phyloP scores from a whole-genome alignment of 305 asterid genomes.

The Fraxinus albicans region DNA sequence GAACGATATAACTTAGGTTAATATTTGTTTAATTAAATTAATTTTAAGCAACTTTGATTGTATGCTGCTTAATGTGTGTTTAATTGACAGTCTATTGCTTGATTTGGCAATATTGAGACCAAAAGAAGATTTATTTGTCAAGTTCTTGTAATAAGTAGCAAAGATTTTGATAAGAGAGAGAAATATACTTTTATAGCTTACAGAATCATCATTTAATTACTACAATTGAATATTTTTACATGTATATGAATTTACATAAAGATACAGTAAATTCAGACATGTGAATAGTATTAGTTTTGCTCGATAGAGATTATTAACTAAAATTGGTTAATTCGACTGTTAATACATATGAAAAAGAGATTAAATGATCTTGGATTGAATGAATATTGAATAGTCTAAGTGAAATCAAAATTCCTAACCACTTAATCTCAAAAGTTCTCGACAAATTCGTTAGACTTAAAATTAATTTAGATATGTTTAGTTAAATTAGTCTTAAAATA shows the following conservation, averaged over 20 bases:
- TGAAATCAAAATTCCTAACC: background rate
- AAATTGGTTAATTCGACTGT: no score
- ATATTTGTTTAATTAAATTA: no score
- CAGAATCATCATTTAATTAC: background rate
- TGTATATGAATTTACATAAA: background rate
- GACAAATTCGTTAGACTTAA: no score
- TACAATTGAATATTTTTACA: background rate
- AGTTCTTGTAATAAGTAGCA: no score
- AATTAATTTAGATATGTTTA: background rate
- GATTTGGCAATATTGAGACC: no score
- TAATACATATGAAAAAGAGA: background rate
- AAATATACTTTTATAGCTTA: background rate
- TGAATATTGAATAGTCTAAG: background rate
- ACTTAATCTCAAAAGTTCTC: no score
- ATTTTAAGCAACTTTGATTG: no score
- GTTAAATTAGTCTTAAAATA: background rate
- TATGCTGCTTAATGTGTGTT: no score
- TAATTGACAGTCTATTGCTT: no score
- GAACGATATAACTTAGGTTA: no score
- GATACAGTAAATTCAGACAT: background rate
- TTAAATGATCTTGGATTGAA: background rate
- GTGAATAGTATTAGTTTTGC: background rate
- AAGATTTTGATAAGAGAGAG: no score
- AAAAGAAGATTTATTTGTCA: no score
- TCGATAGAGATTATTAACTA: background rate